Evolutionary conservation across 2,329 filamentous ascomycete species (phyloP).

Genomic region (Beauveria medogensis): DNA sequence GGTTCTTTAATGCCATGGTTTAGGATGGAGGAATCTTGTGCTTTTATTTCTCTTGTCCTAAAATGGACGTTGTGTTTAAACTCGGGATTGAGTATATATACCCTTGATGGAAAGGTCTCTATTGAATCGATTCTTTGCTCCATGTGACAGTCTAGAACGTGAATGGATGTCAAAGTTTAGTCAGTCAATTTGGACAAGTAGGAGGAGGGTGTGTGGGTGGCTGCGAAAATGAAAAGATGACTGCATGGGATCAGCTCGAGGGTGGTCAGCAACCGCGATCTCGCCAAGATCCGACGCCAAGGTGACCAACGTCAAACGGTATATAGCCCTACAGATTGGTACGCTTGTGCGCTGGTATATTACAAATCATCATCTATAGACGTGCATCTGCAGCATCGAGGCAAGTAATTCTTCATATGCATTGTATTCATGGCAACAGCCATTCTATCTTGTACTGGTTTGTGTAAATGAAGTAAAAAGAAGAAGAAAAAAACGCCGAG

Average conservation of each 20-base stretch:
- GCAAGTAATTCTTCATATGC: neutral
- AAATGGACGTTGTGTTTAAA: no score
- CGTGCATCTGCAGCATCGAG: neutral
- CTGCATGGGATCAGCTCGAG: neutral
- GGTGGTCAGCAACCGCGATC: neutral
- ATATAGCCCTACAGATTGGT: no score
- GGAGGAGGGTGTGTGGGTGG: no score
- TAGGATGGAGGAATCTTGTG: neutral
- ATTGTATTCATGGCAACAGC: slow-evolving; percentile 7
- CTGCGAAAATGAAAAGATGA: neutral
- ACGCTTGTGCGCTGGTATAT: no score
- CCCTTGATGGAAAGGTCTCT: neutral
- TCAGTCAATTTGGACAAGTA: neutral
- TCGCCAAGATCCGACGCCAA: neutral
- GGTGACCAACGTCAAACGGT: no score
- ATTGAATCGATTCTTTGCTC: neutral
- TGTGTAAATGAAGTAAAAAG: slow-evolving; percentile 7
- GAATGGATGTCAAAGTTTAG: no score
- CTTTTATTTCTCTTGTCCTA: neutral
- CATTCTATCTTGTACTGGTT: slow-evolving; percentile 9
- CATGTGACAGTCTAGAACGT: no score
- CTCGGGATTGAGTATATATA: neutral
- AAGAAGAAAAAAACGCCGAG: slow-evolving; percentile 1
- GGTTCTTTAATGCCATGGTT: no score
- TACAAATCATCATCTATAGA: no score